A percentile compares a stretch with the other conserved stretches of the same genome.
These are phyloP conservation scores for Chlamydomonas incerta DNA, from an alignment of 139 green algal species.

Conservation along the genomic window DNA sequence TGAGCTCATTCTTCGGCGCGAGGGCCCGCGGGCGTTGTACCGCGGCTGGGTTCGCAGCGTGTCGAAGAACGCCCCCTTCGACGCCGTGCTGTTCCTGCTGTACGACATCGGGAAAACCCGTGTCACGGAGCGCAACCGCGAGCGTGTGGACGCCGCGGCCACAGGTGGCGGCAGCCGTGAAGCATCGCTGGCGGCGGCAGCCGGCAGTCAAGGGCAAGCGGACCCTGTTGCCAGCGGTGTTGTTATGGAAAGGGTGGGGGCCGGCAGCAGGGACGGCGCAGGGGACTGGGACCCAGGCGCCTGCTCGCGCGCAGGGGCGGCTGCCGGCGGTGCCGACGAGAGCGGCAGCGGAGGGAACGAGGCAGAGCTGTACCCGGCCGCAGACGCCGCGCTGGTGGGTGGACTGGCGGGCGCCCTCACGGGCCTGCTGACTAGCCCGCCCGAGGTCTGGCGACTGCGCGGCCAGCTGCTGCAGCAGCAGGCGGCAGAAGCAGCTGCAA, in stretches of 20 bases:
- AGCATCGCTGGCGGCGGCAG: too few relatives aligned
- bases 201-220: too few relatives aligned
- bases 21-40: background rate
- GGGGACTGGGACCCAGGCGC: too few relatives aligned
- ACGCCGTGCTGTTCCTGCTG: constrained; percentile 13
- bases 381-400: background rate
- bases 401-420: background rate
- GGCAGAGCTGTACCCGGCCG: background rate
- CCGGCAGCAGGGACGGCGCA: too few relatives aligned
- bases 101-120: constrained; percentile 7
- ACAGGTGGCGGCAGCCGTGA: too few relatives aligned
- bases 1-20: background rate
- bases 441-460: background rate
- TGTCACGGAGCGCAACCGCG: too few relatives aligned
- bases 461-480: too few relatives aligned
- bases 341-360: background rate
- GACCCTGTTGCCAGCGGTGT: too few relatives aligned
- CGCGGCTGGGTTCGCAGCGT: background rate
- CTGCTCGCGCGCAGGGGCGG: too few relatives aligned
- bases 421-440: background rate
- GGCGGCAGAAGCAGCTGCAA: too few relatives aligned
- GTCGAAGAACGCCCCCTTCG: background rate
- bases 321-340: background rate
- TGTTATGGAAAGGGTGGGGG: too few relatives aligned
- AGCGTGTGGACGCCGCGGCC: background rate